Conservation (phyloP, 1,284 basidiomycete species). For the Cutaneotrichosporon mucoides region DNA sequence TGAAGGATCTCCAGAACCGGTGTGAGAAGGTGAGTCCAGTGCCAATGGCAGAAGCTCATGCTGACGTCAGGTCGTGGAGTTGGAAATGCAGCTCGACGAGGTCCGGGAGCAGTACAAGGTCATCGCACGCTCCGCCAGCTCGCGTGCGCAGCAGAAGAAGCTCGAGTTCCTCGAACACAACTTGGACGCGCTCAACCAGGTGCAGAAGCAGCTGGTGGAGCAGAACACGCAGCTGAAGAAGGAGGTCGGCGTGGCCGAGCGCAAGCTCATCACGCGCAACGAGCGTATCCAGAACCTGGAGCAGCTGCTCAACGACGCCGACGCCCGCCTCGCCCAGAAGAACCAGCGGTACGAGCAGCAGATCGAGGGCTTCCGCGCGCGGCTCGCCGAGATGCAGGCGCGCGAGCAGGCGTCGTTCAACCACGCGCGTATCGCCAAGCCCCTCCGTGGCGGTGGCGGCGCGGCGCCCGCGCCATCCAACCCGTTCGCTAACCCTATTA, state of each 20-base stretch:
- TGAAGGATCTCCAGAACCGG: slow-evolving; percentile 97
- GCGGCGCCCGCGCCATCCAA: slow-evolving; percentile 2
- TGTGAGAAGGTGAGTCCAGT: slow-evolving; percentile 81
- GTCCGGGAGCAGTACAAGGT: slow-evolving; percentile 99
- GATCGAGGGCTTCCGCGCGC: slow-evolving; percentile 82
- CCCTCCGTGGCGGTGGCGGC: slow-evolving; percentile 84
- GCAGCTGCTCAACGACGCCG: slow-evolving; percentile 83
- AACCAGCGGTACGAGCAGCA: slow-evolving; percentile 95
- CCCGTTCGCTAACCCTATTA: slow-evolving; percentile 13
- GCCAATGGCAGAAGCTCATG: background rate
- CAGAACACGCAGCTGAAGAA: slow-evolving; percentile 98
- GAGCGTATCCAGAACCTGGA: slow-evolving; percentile 97
- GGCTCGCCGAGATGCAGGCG: slow-evolving; percentile 82
- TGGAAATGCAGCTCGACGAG: slow-evolving; percentile 98
- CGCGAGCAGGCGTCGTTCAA: slow-evolving; percentile 61
- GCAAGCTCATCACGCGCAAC: slow-evolving; percentile 90
- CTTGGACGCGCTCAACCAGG: slow-evolving; percentile 87
- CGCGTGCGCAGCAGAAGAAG: slow-evolving; percentile 98
- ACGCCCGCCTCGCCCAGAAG: slow-evolving; percentile 81
- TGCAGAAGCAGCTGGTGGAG: slow-evolving; percentile 99
- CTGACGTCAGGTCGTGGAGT: slow-evolving; percentile 78
- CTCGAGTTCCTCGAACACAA: slow-evolving; percentile 98
- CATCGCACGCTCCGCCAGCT: slow-evolving; percentile 95
- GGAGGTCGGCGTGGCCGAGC: slow-evolving; percentile 93
- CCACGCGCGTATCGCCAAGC: slow-evolving; percentile 79